These are phyloP conservation scores for Boletus hoseneyae DNA, from an alignment of 1,284 basidiomycete species.

Conservation along the genomic window DNA sequence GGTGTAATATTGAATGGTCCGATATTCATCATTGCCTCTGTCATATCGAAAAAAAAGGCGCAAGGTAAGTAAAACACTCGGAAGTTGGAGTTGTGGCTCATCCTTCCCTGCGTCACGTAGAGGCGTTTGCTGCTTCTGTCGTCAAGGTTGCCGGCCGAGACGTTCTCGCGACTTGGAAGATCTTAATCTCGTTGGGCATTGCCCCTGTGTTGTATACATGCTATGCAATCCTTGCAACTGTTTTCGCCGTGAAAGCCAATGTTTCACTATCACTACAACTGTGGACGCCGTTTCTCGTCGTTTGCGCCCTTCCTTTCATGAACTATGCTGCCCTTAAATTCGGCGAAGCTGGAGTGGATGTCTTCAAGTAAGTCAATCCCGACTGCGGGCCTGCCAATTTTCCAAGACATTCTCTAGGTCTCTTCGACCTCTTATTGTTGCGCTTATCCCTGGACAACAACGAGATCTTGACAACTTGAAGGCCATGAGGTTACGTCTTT, in stretches of 20 bases:
- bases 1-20: constrained; percentile 95
- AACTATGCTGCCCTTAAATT: constrained; percentile 97
- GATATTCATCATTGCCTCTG: constrained; percentile 90
- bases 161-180: constrained; percentile 97
- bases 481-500: constrained; percentile 72
- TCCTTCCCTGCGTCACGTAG: constrained; percentile 41
- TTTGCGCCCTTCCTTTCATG: constrained; percentile 81
- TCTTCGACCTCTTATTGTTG: constrained; percentile 87
- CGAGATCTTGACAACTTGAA: constrained; percentile 80
- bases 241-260: constrained; percentile 70
- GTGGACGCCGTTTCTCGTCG: constrained; percentile 79
- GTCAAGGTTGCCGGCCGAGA: constrained; percentile 96
- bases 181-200: constrained; percentile 90
- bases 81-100: constrained; percentile 1
- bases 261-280: constrained; percentile 64
- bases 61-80: constrained; percentile 56
- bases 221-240: constrained; percentile 81
- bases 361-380: constrained; percentile 75
- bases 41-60: constrained; percentile 88
- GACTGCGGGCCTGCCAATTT: constrained; percentile 31
- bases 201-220: constrained; percentile 85
- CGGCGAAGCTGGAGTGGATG: constrained; percentile 98
- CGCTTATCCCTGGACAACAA: constrained; percentile 90
- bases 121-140: constrained; percentile 93
- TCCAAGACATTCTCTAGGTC: constrained; percentile 59